phyloP scores from a whole-genome alignment of 1,284 basidiomycete species.

The Quambalaria eucalypti region DNA sequence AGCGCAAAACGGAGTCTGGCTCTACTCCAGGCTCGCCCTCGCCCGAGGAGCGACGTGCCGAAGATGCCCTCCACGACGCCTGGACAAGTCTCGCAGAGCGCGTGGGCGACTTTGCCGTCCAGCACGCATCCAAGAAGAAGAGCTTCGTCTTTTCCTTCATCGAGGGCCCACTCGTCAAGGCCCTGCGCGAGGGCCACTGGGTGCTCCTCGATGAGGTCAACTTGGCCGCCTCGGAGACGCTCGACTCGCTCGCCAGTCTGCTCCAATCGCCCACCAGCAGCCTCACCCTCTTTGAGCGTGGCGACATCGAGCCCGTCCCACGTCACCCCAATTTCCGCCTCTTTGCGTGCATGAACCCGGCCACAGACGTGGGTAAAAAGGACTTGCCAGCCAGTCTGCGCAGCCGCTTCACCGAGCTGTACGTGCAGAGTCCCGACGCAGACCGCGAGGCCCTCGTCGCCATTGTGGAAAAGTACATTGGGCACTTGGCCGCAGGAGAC shows the following conservation, averaged over 20 bases:
- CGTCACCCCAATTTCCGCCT: conserved; percentile 91
- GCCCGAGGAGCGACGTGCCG: neutral
- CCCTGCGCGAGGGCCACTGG: conserved; percentile 83
- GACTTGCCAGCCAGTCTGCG: conserved; percentile 85
- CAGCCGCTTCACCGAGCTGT: conserved; percentile 87
- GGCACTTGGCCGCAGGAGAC: conserved; percentile 71
- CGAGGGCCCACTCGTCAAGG: conserved; percentile 90
- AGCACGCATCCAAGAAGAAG: conserved; percentile 30
- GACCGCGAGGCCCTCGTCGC: conserved; percentile 80
- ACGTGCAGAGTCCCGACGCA: conserved; percentile 83
- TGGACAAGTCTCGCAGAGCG: conserved; percentile 58
- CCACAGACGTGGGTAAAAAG: conserved; percentile 96
- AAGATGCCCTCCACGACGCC: conserved; percentile 16
- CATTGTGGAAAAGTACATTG: conserved; percentile 86
- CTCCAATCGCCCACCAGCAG: conserved; percentile 78
- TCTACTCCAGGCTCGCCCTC: conserved; percentile 15
- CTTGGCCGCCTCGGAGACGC: conserved; percentile 82
- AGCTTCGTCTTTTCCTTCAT: conserved; percentile 68
- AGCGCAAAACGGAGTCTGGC: conserved; percentile 33
- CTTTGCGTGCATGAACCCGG: conserved; percentile 99
- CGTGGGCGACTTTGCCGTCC: conserved; percentile 65
- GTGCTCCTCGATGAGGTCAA: conserved; percentile 95
- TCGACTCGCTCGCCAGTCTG: conserved; percentile 82
- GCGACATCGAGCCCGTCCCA: conserved; percentile 77
- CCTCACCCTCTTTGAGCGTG: conserved; percentile 86